Base-by-base conservation (phyloP, 495 filamentous ascomycete genomes). In the Penicillium longicatenatum region DNA sequence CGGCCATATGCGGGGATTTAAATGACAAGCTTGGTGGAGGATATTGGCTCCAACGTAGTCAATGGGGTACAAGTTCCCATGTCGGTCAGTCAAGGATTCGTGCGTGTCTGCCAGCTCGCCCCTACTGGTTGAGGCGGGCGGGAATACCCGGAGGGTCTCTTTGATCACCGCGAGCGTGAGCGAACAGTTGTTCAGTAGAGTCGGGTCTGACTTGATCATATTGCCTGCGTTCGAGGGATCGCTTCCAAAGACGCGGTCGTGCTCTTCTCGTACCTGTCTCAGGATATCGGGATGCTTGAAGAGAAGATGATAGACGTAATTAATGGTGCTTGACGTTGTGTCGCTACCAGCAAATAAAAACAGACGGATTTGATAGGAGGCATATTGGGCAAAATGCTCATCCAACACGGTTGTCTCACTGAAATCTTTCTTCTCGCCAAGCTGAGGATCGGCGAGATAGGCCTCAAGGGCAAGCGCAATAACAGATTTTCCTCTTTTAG, bases 161-260 rank as follows among this genome's bases (percentile, higher is more conserved):
- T 78, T 81, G 55, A 84, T 74, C 0, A 82, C 70, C 2, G 79
- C 80, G 0, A 65, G 29, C 3, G 79, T 79, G 54, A 75, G 82
- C 2, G 74, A 67, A 11, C 78, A 58, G 16, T 72, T 45, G 55
- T 79, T 78, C 33, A 83, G 54, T 0, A 80, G 52, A 2, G 62
- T 44, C 0, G 80, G 76, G 9, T 75, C 57, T 0, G 58, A 52
- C 2, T 49, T 45, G 37, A 83, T 62, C 1, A 57, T 33, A 12
- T 44, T 14, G 2, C 59, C 58, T 0, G 69, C 67, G 10, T 63
- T 29, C 9, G 59, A 11, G 0, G 63, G 55, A 31, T 79, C 65
- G 0, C 57, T 26, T 24, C 70, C 70, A 29, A 74, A 72, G 42
- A 70, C 37, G 2, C 66, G 31, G 41, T 83, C 76, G 22, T 84